Evolutionary conservation across 495 filamentous ascomycete species (phyloP), one percentile per base, ranked within the genome.

Genomic region (Annulohypoxylon moriforme): DNA sequence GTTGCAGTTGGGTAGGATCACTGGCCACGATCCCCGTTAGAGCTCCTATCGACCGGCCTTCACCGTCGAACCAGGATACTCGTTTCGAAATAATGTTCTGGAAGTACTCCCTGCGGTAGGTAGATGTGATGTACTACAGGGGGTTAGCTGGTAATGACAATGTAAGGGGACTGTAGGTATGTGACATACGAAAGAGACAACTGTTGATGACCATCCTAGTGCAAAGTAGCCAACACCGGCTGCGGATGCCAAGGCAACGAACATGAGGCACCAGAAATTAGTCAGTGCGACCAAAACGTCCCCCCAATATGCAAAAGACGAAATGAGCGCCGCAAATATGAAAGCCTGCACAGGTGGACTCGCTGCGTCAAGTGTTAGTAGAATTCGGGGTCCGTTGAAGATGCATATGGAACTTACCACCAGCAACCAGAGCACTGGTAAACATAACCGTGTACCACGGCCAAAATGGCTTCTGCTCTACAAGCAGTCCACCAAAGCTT

Each of bases 211-310:
- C 71, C 76, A 89, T 10, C 87, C 87, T 7, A 91, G 68, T 0
- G 80, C 68, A 55, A 83, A 83, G 65, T 90, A 91, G 62, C 81
- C 83, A 14, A 84, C 59, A 0, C 77, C 83, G 3, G 86, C 81
- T 42, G 80, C 84, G 4, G 85, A 72, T 18, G 87, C 87, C 0
- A 91, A 80, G 11, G 85, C 76, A 52, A 91, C 86, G 73, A 91
- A 91, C 86, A 90, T 90, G 31, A 91, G 70, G 14, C 88, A 84
- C 88, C 88, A 92, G 64, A 91, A 90, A 56, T 83, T 84, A 22
- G 81, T 85, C 1, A 79, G 64, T 1, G 65, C 68, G 25, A 75
- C 63, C 16, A 89, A 77, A 52, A 77, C 71, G 1, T 80, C 69
- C 7, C 79, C 79, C 75, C 78, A 77, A 7, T 82, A 81, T n/a